phyloP scores from a whole-genome alignment of 129 eudicot genomes.

The Rutidosis leptorrhynchoides region DNA sequence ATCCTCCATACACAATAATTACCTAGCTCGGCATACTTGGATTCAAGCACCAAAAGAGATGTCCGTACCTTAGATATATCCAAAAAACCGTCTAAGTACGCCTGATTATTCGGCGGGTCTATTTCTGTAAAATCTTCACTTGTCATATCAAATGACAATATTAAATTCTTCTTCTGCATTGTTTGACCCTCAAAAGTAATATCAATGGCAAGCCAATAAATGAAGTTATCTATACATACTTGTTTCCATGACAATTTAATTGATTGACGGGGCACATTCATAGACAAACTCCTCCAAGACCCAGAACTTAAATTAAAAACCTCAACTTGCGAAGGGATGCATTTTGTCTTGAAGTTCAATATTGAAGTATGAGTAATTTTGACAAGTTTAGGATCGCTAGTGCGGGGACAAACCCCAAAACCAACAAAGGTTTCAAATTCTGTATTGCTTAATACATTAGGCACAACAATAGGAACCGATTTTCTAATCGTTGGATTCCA shows the following conservation, averaged over 20 bases:
- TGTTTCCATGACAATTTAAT: too few relatives aligned
- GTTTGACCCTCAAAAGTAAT: not conserved
- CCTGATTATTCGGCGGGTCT: not conserved
- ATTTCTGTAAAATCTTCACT: not conserved
- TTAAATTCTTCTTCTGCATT: too few relatives aligned
- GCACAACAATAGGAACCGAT: too few relatives aligned
- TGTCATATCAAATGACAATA: not conserved
- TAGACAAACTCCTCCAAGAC: not conserved
- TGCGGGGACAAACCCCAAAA: too few relatives aligned
- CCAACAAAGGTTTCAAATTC: too few relatives aligned
- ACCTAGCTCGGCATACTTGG: not conserved
- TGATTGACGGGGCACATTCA: not conserved
- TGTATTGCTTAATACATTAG: too few relatives aligned
- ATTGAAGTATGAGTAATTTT: too few relatives aligned
- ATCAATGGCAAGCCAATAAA: not conserved
- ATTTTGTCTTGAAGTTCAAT: too few relatives aligned
- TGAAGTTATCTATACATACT: not conserved
- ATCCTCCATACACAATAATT: not conserved
- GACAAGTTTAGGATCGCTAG: too few relatives aligned
- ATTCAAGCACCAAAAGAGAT: not conserved
- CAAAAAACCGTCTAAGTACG: not conserved
- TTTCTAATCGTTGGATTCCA: too few relatives aligned
- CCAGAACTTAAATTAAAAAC: not conserved
- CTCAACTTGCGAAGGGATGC: too few relatives aligned
- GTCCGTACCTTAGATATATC: not conserved